Evolutionary conservation across 352 stramenopile genomes (phyloP), one percentile per base, ranked within the genome.

Genomic region (Thalassiosira mediterranea): DNA sequence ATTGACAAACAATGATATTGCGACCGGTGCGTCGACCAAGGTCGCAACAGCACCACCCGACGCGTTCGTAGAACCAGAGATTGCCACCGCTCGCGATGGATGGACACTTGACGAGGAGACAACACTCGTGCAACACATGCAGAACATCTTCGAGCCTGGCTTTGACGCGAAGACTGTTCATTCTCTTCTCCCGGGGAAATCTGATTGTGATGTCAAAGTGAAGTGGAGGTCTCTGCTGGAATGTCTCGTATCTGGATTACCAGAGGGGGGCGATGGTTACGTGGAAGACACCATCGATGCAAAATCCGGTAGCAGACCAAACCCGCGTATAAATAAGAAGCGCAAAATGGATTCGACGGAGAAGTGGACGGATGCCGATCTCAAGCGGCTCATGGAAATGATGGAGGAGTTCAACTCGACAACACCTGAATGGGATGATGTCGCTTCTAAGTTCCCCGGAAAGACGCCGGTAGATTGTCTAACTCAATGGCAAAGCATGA

Each of bases 391-490:
- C 13, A 72, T 88, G 26, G 81, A 88, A 48, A 63, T 80, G 42
- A 86, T 86, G 38, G 72, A 84, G 64, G 74, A 86, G 47, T 74
- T 66, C 81, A 75, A 86, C 68, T 86, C n/a, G n/a, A n/a, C n/a
- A n/a, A n/a, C 81, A 31, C 83, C 86, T 53, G 56, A 76, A 47
- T 91, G 86, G 86, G 84, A 88, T 66, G 80, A 84, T 47, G 76
- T 91, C 66, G 76, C 83, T 19, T 65, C 64, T 17, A 81, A 87
- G 48, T 90, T 91, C 77, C 40, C 58, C 13, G 74, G 82, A 28
- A 81, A 80, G 64, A 82, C 46, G 23, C 74, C 83, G 51, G 83
- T 90, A 65, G 86, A 91, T 48, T 91, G 86, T 42, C 59, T 90
- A 7, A 83, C 76, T 32, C 84, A 88, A 56, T 91, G 86, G 86